A percentile compares a stretch with the other conserved stretches of the same genome.
phyloP scores from a whole-genome alignment of 495 filamentous ascomycete genomes.

The Xylaria telfairii region DNA sequence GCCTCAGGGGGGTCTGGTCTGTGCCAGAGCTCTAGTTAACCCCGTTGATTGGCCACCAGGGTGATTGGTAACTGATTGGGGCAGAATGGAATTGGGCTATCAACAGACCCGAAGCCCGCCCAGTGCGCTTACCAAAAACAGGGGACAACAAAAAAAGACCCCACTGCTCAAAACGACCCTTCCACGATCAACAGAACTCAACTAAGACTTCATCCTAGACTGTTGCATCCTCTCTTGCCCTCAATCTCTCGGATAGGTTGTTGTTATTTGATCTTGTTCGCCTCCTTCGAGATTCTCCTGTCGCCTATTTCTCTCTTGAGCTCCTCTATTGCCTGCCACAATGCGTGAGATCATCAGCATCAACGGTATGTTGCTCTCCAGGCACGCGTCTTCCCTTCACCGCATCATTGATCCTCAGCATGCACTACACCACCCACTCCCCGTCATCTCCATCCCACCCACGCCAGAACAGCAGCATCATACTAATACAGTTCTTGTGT shows the following conservation, averaged over 20 bases:
- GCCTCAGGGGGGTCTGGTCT: conserved; percentile 6
- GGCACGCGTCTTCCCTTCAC: conserved; percentile 48
- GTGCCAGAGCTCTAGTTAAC: conserved; percentile 4
- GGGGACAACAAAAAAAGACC: conserved; percentile 44
- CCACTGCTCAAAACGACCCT: conserved; percentile 42
- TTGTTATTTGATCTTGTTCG: conserved; percentile 29
- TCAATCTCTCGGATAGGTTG: conserved; percentile 29
- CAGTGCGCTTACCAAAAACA: conserved; percentile 35
- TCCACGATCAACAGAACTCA: conserved; percentile 41
- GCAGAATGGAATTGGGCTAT: conserved; percentile 18
- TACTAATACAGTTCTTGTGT: conserved; percentile 49
- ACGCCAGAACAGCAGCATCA: neutral
- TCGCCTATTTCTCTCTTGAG: conserved; percentile 24
- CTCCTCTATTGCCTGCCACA: conserved; percentile 51
- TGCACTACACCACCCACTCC: conserved; percentile 23
- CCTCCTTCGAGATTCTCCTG: conserved; percentile 25
- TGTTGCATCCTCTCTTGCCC: conserved; percentile 28
- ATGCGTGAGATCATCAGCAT: conserved; percentile 99
- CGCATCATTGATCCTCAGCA: conserved; percentile 39
- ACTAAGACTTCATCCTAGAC: conserved; percentile 36
- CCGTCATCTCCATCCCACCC: conserved; percentile 28
- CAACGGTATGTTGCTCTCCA: conserved; percentile 81
- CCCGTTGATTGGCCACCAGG: neutral
- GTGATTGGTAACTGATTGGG: neutral
- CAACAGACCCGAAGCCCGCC: conserved; percentile 33